Evolutionary conservation across 495 filamentous ascomycete genomes (phyloP).

Genomic region (Penicillium silybi): DNA sequence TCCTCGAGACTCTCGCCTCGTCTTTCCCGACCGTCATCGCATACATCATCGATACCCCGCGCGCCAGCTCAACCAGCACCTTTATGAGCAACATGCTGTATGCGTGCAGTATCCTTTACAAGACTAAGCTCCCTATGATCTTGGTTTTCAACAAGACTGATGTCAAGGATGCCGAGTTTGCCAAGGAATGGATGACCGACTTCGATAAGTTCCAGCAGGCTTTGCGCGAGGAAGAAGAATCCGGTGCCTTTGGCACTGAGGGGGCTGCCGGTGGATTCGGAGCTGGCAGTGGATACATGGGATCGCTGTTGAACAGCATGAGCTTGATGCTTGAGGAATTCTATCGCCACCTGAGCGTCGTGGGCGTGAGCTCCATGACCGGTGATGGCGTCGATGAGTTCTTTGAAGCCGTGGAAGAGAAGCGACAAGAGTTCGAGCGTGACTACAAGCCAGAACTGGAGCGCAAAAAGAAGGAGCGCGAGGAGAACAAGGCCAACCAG

Average conservation of each 20-base stretch:
- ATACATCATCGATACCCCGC: slow-evolving; percentile 95
- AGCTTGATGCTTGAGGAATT: slow-evolving; percentile 97
- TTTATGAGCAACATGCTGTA: slow-evolving; percentile 99
- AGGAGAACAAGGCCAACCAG: slow-evolving; percentile 63
- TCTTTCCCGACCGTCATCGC: slow-evolving; percentile 94
- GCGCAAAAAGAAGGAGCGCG: slow-evolving; percentile 66
- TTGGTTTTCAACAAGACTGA: slow-evolving; percentile 99
- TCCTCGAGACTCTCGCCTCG: slow-evolving; percentile 89
- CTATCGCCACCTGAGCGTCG: slow-evolving; percentile 85
- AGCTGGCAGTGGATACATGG: slow-evolving; percentile 91
- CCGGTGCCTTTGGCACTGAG: slow-evolving; percentile 70
- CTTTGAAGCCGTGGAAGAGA: slow-evolving; percentile 80
- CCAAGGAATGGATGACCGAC: slow-evolving; percentile 99
- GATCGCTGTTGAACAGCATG: slow-evolving; percentile 94
- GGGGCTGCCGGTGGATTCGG: slow-evolving; percentile 57
- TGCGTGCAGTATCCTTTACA: slow-evolving; percentile 96
- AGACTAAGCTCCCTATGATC: slow-evolving; percentile 97
- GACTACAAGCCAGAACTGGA: slow-evolving; percentile 94
- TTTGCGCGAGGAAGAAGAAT: slow-evolving; percentile 71
- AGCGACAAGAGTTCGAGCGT: slow-evolving; percentile 81
- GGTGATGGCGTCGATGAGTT: slow-evolving; percentile 90
- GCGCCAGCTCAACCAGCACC: slow-evolving; percentile 84
- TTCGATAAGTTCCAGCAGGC: slow-evolving; percentile 94
- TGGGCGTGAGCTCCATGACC: slow-evolving; percentile 90
- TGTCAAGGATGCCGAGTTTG: slow-evolving; percentile 83